Evolutionary conservation across 1,139 yeast genomes (phyloP).

Genomic region (Pichia sp.): DNA sequence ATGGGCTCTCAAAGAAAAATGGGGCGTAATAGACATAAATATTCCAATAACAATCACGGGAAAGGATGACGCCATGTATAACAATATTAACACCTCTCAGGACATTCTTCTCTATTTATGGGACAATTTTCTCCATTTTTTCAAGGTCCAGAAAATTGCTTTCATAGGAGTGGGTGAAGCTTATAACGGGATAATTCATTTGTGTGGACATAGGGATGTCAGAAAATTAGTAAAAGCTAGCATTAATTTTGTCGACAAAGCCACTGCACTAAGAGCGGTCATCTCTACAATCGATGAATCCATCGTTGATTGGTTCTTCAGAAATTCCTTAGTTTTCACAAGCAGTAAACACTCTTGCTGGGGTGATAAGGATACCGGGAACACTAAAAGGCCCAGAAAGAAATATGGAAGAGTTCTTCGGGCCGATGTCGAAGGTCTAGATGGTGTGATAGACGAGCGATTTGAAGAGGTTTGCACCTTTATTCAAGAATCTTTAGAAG

Average conservation of each 20-base stretch:
- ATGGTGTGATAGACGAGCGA: constrained; percentile 73
- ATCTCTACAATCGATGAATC: constrained; percentile 87
- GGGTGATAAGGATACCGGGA: constrained; percentile 41
- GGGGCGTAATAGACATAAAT: constrained; percentile 80
- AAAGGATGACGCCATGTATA: constrained; percentile 43
- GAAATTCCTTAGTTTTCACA: constrained; percentile 79
- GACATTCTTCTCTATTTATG: constrained; percentile 76
- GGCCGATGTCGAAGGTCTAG: constrained; percentile 67
- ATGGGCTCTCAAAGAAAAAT: constrained; percentile 54
- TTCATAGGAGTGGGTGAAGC: constrained; percentile 91
- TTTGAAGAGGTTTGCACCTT: constrained; percentile 85
- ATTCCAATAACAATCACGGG: constrained; percentile 50
- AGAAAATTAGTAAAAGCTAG: constrained; percentile 66
- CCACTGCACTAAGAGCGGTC: constrained; percentile 61
- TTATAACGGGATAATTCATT: constrained; percentile 79
- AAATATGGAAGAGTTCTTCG: constrained; percentile 86
- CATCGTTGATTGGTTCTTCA: constrained; percentile 86
- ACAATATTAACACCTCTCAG: constrained; percentile 65
- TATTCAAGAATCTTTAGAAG: constrained; percentile 69
- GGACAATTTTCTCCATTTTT: constrained; percentile 85
- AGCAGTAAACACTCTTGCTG: constrained; percentile 73
- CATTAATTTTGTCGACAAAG: constrained; percentile 62
- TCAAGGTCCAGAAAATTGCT: constrained; percentile 64
- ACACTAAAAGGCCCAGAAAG: constrained; percentile 68
- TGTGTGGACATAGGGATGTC: constrained; percentile 78